Evolutionary conservation across 306 rosid genomes (phyloP).

Genomic region (cucumber (Cucumis sativus)): DNA sequence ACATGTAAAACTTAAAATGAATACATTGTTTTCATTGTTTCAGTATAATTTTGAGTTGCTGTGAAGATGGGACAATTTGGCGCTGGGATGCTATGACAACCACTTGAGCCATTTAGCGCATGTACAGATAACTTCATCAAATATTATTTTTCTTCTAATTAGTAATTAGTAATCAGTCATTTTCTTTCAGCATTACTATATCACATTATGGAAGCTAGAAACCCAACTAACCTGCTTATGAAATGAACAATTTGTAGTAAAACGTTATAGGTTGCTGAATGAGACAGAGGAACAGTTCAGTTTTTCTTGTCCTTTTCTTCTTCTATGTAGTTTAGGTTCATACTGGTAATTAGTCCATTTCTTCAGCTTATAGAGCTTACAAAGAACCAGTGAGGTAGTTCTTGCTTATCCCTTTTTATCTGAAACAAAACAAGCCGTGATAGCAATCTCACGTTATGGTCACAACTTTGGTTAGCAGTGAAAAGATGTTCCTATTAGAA

Average conservation of each 20-base stretch:
- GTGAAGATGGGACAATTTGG: slow-evolving; percentile 97
- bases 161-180: neutral
- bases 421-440: neutral
- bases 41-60: slow-evolving; percentile 82
- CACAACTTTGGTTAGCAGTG: neutral
- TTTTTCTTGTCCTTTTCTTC: neutral
- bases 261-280: neutral
- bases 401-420: neutral
- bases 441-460: neutral
- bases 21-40: slow-evolving; percentile 11
- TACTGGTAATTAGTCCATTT: neutral
- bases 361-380: neutral
- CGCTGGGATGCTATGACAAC: slow-evolving; percentile 65
- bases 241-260: neutral
- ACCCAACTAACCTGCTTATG: neutral
- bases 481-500: neutral
- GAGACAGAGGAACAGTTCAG: neutral
- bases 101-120: neutral
- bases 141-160: neutral
- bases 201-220: neutral
- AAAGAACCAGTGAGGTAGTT: neutral
- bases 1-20: neutral
- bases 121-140: neutral
- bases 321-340: neutral
- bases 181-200: neutral